phyloP scores from a whole-genome alignment of 805 yeast genomes.

The Metschnikowia corniflorae region DNA sequence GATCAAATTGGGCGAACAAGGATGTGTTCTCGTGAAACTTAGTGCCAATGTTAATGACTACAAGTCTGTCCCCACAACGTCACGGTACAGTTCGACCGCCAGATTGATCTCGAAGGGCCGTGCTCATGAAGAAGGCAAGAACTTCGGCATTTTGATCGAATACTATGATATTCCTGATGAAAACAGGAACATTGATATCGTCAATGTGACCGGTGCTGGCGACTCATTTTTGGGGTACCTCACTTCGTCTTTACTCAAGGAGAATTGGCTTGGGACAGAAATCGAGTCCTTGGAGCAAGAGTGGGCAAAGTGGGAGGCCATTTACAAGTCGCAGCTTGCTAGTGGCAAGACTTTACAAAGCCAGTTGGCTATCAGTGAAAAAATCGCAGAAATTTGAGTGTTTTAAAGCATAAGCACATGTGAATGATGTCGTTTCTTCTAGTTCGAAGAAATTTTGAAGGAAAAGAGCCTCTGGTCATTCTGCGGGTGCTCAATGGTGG shows the following conservation, averaged over 20 bases:
- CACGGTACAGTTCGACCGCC: conserved; percentile 24
- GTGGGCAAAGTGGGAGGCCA: conserved; percentile 35
- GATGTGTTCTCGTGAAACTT: conserved; percentile 45
- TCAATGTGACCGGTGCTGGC: conserved; percentile 86
- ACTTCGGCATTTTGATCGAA: conserved; percentile 57
- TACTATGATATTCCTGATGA: conserved; percentile 48
- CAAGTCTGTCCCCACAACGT: conserved; percentile 33
- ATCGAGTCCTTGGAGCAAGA: conserved; percentile 30
- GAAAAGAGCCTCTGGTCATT: no score
- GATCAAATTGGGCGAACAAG: conserved; percentile 65
- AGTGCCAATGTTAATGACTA: conserved; percentile 31
- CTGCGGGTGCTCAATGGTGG: no score
- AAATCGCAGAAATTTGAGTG: conserved; percentile 2
- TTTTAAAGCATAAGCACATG: no score
- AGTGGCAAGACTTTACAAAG: conserved; percentile 27
- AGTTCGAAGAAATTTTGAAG: no score
- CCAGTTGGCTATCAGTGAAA: conserved; percentile 8
- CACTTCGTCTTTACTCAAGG: conserved; percentile 31
- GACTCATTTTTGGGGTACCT: conserved; percentile 73
- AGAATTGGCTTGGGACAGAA: conserved; percentile 26
- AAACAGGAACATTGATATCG: conserved; percentile 32
- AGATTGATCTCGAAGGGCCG: conserved; percentile 22
- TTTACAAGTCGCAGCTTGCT: conserved; percentile 39
- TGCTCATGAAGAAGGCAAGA: conserved; percentile 14
- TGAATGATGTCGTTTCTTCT: no score